phyloP scores from a whole-genome alignment of 805 yeast species.

The Candida morakotiae region DNA sequence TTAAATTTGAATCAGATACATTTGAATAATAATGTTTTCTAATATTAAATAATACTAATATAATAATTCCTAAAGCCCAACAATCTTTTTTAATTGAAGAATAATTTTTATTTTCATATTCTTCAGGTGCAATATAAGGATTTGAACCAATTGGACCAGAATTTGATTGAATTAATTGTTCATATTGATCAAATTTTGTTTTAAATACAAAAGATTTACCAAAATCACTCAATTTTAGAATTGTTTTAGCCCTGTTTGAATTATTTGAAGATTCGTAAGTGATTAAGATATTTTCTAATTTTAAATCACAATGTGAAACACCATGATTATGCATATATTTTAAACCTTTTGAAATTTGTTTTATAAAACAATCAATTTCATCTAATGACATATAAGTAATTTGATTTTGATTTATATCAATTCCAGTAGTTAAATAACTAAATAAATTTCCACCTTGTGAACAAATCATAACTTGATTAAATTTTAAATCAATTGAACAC shows the following conservation, averaged over 20 bases:
- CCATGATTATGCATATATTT: conserved; percentile 87
- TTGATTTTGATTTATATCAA: conserved; percentile 6
- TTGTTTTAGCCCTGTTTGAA: conserved; percentile 11
- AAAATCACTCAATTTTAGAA: conserved; percentile 56
- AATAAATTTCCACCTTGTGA: conserved; percentile 34
- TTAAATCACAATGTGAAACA: conserved; percentile 89
- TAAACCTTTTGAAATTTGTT: conserved; percentile 79
- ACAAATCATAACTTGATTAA: conserved; percentile 38
- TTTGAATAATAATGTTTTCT: conserved; percentile 21
- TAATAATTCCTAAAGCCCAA: conserved; percentile 78
- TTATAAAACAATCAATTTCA: conserved; percentile 87
- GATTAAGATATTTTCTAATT: conserved; percentile 80
- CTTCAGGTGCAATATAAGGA: conserved; percentile 93
- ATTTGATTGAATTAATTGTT: conserved; percentile 41
- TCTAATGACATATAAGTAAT: conserved; percentile 20
- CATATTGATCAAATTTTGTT: conserved; percentile 70
- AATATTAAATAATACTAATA: conserved; percentile 23
- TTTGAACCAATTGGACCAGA: conserved; percentile 83
- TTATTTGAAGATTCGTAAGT: conserved; percentile 5
- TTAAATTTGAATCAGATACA: conserved; percentile 1
- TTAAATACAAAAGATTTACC: conserved; percentile 90
- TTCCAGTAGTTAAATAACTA: conserved; percentile 22
- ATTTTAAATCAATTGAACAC: conserved; percentile 15
- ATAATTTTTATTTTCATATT: conserved; percentile 34
- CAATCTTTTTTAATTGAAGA: conserved; percentile 58